A percentile compares a stretch with the other conserved stretches of the same genome.
Evolutionary conservation across 257 asterid species (phyloP).

Genomic region (Knoxia roxburghii): DNA sequence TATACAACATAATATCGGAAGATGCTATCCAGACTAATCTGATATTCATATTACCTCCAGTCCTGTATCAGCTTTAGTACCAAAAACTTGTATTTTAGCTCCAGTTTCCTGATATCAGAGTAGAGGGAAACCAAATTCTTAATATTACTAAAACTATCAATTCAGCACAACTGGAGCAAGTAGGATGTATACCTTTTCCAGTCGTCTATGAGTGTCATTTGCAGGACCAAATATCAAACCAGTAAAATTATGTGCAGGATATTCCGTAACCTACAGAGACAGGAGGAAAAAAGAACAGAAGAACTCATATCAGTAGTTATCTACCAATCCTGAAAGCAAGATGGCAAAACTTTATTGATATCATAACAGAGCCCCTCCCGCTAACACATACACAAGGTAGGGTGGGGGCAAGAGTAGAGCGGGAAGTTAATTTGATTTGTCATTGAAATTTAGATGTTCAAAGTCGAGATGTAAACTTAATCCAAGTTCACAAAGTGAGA

Average conservation of each 20-base stretch:
- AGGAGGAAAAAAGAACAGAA: slow-evolving; percentile 22
- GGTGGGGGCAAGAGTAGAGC: too few species aligned
- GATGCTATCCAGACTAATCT: background rate
- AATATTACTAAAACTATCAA: background rate
- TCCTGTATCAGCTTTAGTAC: slow-evolving; percentile 49
- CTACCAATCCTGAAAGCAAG: background rate
- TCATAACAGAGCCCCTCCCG: background rate
- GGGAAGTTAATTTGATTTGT: background rate
- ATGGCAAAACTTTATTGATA: background rate
- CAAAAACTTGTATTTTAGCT: slow-evolving; percentile 80
- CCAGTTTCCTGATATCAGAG: slow-evolving; percentile 79
- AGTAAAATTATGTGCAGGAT: slow-evolving; percentile 59
- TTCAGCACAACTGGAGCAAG: background rate
- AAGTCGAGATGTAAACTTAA: background rate
- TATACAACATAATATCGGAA: background rate
- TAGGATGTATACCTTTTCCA: slow-evolving; percentile 64
- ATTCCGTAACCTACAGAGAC: slow-evolving; percentile 63
- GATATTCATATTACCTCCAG: slow-evolving; percentile 49
- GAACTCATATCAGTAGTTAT: slow-evolving; percentile 6
- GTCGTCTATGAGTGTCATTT: slow-evolving; percentile 66
- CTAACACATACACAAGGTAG: background rate
- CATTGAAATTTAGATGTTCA: background rate
- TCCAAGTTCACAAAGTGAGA: background rate
- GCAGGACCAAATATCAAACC: slow-evolving; percentile 62
- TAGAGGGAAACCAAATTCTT: background rate